Conservation (phyloP, 345 rosid species). For the Erysimum cheiranthoides region DNA sequence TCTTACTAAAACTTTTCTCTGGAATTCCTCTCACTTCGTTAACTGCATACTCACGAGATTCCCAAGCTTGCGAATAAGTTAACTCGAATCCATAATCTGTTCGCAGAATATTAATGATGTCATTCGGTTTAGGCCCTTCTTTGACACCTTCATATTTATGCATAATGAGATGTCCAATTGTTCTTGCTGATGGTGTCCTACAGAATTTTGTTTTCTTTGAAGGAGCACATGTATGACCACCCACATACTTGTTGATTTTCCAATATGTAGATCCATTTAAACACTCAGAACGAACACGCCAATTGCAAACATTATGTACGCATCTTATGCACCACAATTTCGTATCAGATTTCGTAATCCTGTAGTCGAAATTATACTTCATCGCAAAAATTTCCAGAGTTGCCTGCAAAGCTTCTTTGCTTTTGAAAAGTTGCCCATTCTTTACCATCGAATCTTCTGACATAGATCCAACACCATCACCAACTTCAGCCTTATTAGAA, state of each 20-base stretch:
- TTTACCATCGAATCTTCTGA: too few relatives aligned
- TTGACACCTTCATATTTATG: not conserved
- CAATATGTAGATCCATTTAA: not conserved
- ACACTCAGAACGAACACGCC: not conserved
- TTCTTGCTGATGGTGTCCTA: not conserved
- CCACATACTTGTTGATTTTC: not conserved
- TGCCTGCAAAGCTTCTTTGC: not conserved
- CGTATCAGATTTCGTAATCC: not conserved
- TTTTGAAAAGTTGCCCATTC: too few relatives aligned
- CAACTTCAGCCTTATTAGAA: too few relatives aligned
- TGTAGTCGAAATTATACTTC: not conserved
- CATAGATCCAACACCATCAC: too few relatives aligned
- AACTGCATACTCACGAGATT: not conserved
- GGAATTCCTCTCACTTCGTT: not conserved
- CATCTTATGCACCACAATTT: not conserved
- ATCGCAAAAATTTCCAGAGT: not conserved
- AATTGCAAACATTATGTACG: not conserved
- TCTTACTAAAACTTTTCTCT: not conserved
- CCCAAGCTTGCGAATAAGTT: not conserved
- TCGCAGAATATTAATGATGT: not conserved
- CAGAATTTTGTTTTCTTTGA: not conserved
- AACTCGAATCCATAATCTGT: not conserved
- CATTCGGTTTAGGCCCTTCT: not conserved
- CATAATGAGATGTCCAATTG: not conserved
- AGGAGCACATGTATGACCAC: not conserved